Evolutionary conservation across 2,329 filamentous ascomycete genomes (phyloP), one percentile per base, ranked within the genome.

Genomic region (Aspergillus cejpii): DNA sequence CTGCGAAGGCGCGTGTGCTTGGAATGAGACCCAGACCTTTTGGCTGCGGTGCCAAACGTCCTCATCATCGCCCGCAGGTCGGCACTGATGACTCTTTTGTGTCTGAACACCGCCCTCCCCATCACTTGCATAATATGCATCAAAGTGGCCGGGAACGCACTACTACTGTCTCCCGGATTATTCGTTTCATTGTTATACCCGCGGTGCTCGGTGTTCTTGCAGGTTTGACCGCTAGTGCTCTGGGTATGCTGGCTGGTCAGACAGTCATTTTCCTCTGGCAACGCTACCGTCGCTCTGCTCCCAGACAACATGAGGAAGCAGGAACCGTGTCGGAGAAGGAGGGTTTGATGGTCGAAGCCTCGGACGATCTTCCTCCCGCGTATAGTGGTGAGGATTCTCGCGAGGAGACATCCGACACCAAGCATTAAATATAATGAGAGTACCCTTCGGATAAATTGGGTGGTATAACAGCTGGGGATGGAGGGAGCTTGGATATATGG

Each of bases 231-330:
- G 70, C 71, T 21, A 70, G 67, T 47, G 68, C 67, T 7, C 51
- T 74, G 34, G 72, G 71, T 37, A 71, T 74, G 67, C 55, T 74
- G n/a, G 60, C 73, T 36, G 71, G 71, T 23, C 70, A 73, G 55
- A 53, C 64, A 23, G 62, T 73, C 33, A 61, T 71, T 23, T 72
- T 69, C 55, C 39, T 74, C 37, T 74, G 72, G 70, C 59, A 64
- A 39, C 65, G 64, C 45, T 66, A 63, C 52, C 67, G 63, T 39
- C 63, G 64, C 17, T 58, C 57, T 38, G 49, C 56, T 20, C 53
- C 50, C 21, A 44, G 54, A 37, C 57, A 62, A 34, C 53, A 57
- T 27, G 51, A 59, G 44, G 67, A 69, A 47, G 53, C 62, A 26
- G 68, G 64, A 14, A 60, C 63, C n/a, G 58, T 57, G 23, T 53